Evolutionary conservation across 257 asterid species (phyloP), one percentile per base, ranked within the genome.

Genomic region (Jacaranda mimosifolia): DNA sequence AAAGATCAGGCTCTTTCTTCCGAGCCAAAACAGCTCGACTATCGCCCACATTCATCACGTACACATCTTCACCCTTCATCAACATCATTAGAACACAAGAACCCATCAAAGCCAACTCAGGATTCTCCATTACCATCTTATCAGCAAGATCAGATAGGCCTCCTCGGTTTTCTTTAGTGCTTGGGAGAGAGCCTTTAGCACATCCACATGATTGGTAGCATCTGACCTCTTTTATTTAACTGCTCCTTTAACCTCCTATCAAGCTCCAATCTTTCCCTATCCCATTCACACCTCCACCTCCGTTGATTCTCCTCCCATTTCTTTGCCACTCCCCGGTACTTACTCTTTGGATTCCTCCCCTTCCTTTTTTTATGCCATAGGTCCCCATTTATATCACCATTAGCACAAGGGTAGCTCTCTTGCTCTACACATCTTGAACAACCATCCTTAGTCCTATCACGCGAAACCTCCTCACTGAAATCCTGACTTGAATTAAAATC

Each of bases 41-140:
- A 75, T 95, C 99, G 0, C 99, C 99, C 68, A 95, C 97, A 77
- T 95, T 95, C 99, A 95, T 90, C 80, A 93, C 88, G 14, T 93
- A 95, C 53, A 95, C 89, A 39, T 95, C 99, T 4, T 95, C 97
- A 4, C 98, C 98, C 75, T 93, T 95, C 99, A 95, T 91, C 70
- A 95, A 75, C 97, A 90, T 95, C 70, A 95, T 97, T 67, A 95
- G 94, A 79, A 91, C 97, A 78, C 99, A 95, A 19, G 98, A 93
- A 4, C 99, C 99, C 98, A 95, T 95, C 83, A 95, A 85, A 56
- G 98, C 95, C 67, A 95, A 80, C 83, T 95, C 99, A n/a, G 99
- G 99, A 70, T 95, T 95, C 80, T 90, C 97, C 87, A 76, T 74
- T 3, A 89, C 80, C 93, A 93, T 91, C 84, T 73, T 83, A 78